These are phyloP conservation scores for Rhizophagus prolifer DNA, from an alignment of 192 early-diverging fungal species.

Conservation along the genomic window DNA sequence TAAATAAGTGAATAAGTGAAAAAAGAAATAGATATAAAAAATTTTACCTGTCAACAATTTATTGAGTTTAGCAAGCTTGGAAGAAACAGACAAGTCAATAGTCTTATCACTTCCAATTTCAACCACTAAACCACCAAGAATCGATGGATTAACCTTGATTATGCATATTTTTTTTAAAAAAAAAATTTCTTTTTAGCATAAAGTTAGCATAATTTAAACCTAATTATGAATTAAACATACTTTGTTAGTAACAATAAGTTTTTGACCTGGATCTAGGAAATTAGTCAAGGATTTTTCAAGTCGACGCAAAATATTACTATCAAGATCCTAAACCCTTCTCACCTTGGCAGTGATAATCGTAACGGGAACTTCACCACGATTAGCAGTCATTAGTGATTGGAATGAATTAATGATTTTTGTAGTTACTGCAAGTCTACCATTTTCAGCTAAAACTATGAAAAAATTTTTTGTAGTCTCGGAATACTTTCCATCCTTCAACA, in stretches of 20 bases:
- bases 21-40: not conserved
- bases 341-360: constrained; percentile 90
- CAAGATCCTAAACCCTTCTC: constrained; percentile 62
- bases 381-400: constrained; percentile 81
- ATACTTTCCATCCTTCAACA: constrained; percentile 68
- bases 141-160: constrained; percentile 77
- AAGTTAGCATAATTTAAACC: not conserved
- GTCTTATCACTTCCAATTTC: constrained; percentile 94
- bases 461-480: constrained; percentile 88
- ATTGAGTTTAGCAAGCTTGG: constrained; percentile 96
- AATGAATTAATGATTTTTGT: constrained; percentile 79
- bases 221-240: constrained; percentile 37
- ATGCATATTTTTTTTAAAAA: not conserved
- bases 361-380: constrained; percentile 85
- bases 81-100: constrained; percentile 95
- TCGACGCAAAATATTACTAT: constrained; percentile 65
- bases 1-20: too few species aligned
- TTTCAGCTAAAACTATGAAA: constrained; percentile 89
- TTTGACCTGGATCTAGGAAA: constrained; percentile 77
- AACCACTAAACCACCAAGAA: constrained; percentile 94
- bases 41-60: constrained; percentile 72
- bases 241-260: constrained; percentile 84
- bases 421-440: constrained; percentile 88
- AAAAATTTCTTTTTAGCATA: not conserved
- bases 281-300: constrained; percentile 75